A percentile compares a stretch with the other conserved stretches of the same genome.
Conservation (phyloP, 306 rosid genomes). For the Vigna angularis region DNA sequence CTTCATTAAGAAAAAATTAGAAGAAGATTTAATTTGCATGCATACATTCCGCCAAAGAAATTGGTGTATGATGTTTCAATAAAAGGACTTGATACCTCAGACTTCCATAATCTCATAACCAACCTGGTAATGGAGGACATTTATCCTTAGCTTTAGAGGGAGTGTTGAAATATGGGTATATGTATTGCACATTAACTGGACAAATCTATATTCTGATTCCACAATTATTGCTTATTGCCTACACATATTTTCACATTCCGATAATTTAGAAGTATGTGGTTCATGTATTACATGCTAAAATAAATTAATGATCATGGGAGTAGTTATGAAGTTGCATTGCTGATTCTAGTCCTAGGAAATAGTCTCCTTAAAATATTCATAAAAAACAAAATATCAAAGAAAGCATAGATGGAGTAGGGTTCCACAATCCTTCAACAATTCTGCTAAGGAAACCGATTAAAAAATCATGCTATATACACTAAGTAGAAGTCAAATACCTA, state of each 20-base stretch:
- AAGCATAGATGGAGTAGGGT: not conserved
- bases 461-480: not conserved
- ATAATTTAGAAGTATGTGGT: not conserved
- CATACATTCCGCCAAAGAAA: no score
- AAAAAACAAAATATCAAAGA: not conserved
- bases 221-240: no score
- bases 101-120: no score
- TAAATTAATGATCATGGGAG: not conserved
- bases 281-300: not conserved
- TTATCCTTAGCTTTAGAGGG: no score
- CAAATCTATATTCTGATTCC: no score
- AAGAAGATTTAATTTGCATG: no score
- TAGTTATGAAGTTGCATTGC: not conserved
- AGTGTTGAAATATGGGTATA: no score
- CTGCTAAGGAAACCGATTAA: not conserved
- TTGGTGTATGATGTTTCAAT: no score
- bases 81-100: no score
- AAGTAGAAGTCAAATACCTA: not conserved
- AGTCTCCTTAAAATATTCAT: not conserved
- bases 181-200: no score
- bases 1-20: no score
- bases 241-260: not conserved
- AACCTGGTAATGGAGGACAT: no score
- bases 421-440: constrained; percentile 11
- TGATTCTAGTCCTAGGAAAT: not conserved